Base-by-base conservation (phyloP, 192 early-diverging fungal species). In the Bifiguratus adelaidae region DNA sequence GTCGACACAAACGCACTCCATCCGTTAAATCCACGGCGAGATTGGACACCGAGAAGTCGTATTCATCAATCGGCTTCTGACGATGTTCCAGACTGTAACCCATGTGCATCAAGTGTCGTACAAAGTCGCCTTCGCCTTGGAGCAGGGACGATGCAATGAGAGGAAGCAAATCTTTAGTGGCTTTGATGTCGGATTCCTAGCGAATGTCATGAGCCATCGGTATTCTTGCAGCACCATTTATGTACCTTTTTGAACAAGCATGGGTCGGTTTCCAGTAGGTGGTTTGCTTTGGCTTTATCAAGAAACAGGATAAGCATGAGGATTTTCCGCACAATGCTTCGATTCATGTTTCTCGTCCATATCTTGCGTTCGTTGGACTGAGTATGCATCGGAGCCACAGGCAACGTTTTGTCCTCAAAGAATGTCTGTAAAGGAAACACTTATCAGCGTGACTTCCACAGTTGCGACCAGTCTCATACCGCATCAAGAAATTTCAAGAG, bases 281-380 rank as follows among this genome's bases (percentile, higher is more conserved):
- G 38, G 3, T 41, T 55, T 4, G 30, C 22, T 36, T 64, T 64
- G 16, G 62, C 62, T 24, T 58, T 58, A 37, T 64, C 62, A 1
- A 64, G 56, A 20, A 64, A 58, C 11, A 64, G 20, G 9, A 64
- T 64, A 12, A 58, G 29, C 62, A 64, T 64, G 24, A 64, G 58
- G 1, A 64, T 45, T 5, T 55, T 24, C 37, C 55, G 53, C 18
- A 64, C 41, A 26, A 59, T 30, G 12, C 54, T 27, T 13, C 48
- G 26, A 29, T 59, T 57, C 62, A 64, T 64, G 2, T 50, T 47
- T n/a, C n/a, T n/a, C n/a, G n/a, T n/a, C n/a, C n/a, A n/a, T n/a
- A n/a, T n/a, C n/a, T n/a, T n/a, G n/a, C n/a, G n/a, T n/a, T n/a
- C n/a, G n/a, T n/a, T n/a, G n/a, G n/a, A n/a, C n/a, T n/a, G n/a